Conservation (phyloP, 345 rosid species). For the Euphorbia lathyris region DNA sequence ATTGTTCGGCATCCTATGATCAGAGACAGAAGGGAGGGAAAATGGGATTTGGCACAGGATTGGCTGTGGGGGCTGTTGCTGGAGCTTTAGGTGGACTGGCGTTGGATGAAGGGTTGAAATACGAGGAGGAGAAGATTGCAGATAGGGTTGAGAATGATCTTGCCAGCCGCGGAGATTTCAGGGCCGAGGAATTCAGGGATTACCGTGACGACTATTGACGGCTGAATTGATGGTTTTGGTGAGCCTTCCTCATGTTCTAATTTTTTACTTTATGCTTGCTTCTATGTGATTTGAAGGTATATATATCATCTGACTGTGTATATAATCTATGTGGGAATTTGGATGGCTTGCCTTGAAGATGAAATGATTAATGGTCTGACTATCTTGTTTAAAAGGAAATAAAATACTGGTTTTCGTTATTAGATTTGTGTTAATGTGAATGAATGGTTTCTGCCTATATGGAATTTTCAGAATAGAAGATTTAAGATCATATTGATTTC, state of each 20-base stretch:
- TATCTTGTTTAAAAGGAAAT: not conserved
- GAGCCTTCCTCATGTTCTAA: not conserved
- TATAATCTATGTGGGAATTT: conserved; percentile 9
- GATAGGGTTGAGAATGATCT: conserved; percentile 25
- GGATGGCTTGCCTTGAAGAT: conserved; percentile 4
- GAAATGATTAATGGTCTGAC: not conserved
- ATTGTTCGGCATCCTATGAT: conserved; percentile 32
- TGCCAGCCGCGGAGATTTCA: conserved; percentile 22
- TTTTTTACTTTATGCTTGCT: not conserved
- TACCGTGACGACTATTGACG: conserved; percentile 19
- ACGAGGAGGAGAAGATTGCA: conserved; percentile 34
- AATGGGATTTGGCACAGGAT: conserved; percentile 30
- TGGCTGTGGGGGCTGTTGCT: conserved; percentile 37
- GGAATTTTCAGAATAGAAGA: not conserved
- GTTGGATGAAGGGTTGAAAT: conserved; percentile 35
- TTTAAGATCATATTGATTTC: not conserved
- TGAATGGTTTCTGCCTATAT: not conserved
- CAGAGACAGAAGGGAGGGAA: conserved; percentile 34
- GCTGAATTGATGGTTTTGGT: not conserved
- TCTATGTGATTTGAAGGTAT: not conserved
- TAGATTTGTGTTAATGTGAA: not conserved
- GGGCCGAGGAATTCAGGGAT: conserved; percentile 31
- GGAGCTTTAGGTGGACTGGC: conserved; percentile 37
- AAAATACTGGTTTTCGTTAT: not conserved
- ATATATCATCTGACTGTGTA: not conserved